Evolutionary conservation across 2,329 filamentous ascomycete genomes (phyloP).

Genomic region (Davidsoniella virescens): DNA sequence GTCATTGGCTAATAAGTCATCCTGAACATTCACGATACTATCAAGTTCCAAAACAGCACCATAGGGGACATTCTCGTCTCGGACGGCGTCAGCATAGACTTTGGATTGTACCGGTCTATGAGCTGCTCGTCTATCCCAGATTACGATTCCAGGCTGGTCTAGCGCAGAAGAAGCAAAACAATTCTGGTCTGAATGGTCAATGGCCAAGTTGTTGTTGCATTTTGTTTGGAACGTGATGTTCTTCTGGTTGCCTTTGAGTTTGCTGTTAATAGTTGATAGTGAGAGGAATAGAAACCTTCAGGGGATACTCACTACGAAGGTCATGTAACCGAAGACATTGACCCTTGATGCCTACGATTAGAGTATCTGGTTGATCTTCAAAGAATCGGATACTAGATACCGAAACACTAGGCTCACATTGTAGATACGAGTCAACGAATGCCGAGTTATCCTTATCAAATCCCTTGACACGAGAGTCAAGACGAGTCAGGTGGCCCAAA

Average conservation of each 20-base stretch:
- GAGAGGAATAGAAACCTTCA: background rate
- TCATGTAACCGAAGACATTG: slow-evolving; percentile 64
- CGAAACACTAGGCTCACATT: slow-evolving; percentile 51
- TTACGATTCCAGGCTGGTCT: slow-evolving; percentile 55
- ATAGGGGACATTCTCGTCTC: slow-evolving; percentile 46
- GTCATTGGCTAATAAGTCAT: slow-evolving; percentile 31
- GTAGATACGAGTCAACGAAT: slow-evolving; percentile 37
- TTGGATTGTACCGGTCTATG: slow-evolving; percentile 35
- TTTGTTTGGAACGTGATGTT: slow-evolving; percentile 45
- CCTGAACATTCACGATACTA: slow-evolving; percentile 38
- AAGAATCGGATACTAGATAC: slow-evolving; percentile 75
- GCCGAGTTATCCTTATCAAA: slow-evolving; percentile 24
- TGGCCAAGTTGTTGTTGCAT: slow-evolving; percentile 55
- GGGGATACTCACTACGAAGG: slow-evolving; percentile 43
- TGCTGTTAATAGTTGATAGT: background rate
- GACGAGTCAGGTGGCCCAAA: slow-evolving; percentile 42
- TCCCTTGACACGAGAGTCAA: slow-evolving; percentile 31
- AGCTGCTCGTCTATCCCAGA: slow-evolving; percentile 61
- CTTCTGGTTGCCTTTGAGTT: slow-evolving; percentile 20
- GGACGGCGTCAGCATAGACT: slow-evolving; percentile 39
- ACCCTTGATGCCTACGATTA: slow-evolving; percentile 61
- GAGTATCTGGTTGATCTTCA: slow-evolving; percentile 54
- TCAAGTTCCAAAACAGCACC: slow-evolving; percentile 43
- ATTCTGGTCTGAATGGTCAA: slow-evolving; percentile 66
- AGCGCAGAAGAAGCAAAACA: slow-evolving; percentile 70